Evolutionary conservation across 192 early-diverging fungal genomes (phyloP).

Genomic region (Rhizophagus clarus): DNA sequence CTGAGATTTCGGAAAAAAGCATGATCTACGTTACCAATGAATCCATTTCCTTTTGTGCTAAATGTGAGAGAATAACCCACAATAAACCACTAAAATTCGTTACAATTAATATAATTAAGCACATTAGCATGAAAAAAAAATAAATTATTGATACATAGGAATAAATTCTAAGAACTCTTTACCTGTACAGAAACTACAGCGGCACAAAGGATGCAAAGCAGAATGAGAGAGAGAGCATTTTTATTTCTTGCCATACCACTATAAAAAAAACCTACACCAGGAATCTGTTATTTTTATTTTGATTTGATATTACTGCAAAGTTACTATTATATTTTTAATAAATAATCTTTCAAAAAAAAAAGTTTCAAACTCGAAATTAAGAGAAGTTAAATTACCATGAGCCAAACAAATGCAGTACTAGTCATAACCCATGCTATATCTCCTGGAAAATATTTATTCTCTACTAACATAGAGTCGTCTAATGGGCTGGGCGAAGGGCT

Average conservation of each 20-base stretch:
- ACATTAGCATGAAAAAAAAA: no score
- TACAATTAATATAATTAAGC: no score
- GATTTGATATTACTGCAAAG: no score
- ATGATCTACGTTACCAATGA: conserved; percentile 84
- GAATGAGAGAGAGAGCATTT: conserved; percentile 88
- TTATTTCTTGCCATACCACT: conserved; percentile 91
- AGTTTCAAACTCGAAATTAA: neutral
- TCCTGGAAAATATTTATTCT: conserved; percentile 36
- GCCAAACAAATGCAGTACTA: conserved; percentile 79
- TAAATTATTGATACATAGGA: neutral
- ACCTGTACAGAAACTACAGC: conserved; percentile 86
- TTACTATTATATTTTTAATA: no score
- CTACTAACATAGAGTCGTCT: neutral
- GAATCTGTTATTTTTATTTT: conserved; percentile 34
- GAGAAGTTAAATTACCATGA: conserved; percentile 67
- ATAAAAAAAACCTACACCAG: conserved; percentile 95
- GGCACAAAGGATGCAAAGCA: conserved; percentile 79
- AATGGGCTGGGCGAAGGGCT: no score
- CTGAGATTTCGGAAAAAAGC: conserved; percentile 66
- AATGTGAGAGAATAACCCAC: conserved; percentile 91
- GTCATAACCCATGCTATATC: conserved; percentile 74
- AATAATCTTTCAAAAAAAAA: no score
- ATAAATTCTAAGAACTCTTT: neutral
- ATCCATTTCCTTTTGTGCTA: conserved; percentile 65
- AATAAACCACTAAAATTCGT: conserved; percentile 71